A percentile compares a stretch with the other conserved stretches of the same genome.
Evolutionary conservation across 768 basidiomycete genomes (phyloP).

Genomic region (Boletus vinaceobasis): DNA sequence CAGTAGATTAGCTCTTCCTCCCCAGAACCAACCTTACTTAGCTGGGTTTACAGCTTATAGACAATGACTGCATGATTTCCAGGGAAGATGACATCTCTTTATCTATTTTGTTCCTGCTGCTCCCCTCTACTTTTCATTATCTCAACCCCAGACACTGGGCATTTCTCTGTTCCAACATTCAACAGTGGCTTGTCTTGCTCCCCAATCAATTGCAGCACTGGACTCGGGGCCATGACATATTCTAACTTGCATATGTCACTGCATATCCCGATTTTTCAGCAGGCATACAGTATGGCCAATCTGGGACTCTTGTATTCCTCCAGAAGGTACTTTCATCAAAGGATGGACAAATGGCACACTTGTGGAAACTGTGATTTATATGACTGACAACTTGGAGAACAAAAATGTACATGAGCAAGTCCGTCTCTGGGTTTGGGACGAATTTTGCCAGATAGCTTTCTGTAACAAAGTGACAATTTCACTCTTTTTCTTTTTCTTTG

Average conservation of each 20-base stretch:
- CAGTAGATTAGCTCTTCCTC: too few species aligned
- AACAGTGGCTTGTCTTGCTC: not conserved
- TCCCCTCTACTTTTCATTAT: not conserved
- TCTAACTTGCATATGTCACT: not conserved
- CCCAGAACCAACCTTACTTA: too few species aligned
- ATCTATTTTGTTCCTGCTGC: constrained; percentile 9
- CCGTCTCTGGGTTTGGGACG: not conserved
- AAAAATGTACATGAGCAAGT: not conserved
- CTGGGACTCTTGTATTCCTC: too few species aligned
- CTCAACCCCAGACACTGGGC: not conserved
- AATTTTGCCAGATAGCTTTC: not conserved
- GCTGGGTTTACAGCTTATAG: not conserved
- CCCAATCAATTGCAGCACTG: not conserved
- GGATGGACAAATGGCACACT: not conserved
- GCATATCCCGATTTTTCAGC: not conserved
- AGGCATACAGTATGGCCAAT: too few species aligned
- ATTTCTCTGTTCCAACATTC: not conserved
- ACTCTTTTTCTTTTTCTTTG: too few species aligned
- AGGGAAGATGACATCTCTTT: not conserved
- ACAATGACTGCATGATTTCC: not conserved
- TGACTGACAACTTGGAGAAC: not conserved
- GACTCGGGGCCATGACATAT: not conserved
- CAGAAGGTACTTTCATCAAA: not conserved
- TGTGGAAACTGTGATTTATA: not conserved
- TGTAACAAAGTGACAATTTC: too few species aligned